Conservation (phyloP, 257 asterid genomes). For the Lycium ferocissimum region DNA sequence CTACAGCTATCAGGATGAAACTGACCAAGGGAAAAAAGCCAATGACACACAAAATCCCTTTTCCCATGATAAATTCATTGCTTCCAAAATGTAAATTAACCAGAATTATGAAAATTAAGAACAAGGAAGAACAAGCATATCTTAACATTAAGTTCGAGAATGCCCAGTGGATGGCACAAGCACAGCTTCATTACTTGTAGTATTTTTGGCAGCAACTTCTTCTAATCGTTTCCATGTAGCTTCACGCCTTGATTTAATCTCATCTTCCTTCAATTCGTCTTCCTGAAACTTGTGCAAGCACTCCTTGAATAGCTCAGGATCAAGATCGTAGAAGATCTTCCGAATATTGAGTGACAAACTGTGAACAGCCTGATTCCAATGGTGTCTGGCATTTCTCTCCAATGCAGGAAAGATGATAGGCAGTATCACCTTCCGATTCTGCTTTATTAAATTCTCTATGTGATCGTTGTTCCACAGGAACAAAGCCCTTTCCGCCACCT, state of each 20-base stretch:
- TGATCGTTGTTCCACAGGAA: slow-evolving; percentile 90
- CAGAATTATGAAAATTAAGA: not conserved
- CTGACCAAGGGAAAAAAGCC: slow-evolving; percentile 12
- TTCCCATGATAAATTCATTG: slow-evolving; percentile 17
- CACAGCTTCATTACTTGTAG: slow-evolving; percentile 60
- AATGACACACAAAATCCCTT: slow-evolving; percentile 24
- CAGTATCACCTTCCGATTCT: slow-evolving; percentile 70
- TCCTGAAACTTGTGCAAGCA: slow-evolving; percentile 76
- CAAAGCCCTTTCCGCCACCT: slow-evolving; percentile 90
- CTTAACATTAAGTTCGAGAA: slow-evolving; percentile 36
- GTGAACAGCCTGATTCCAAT: slow-evolving; percentile 89
- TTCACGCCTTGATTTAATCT: slow-evolving; percentile 59
- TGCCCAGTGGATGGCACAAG: slow-evolving; percentile 51
- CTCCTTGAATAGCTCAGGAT: slow-evolving; percentile 72
- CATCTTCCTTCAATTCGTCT: slow-evolving; percentile 63
- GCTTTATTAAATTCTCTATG: slow-evolving; percentile 71
- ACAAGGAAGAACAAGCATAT: slow-evolving; percentile 11
- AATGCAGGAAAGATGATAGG: slow-evolving; percentile 81
- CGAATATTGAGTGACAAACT: slow-evolving; percentile 71
- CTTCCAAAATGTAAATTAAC: slow-evolving; percentile 25
- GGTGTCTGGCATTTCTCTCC: slow-evolving; percentile 75
- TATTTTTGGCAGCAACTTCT: slow-evolving; percentile 58
- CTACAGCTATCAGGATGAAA: slow-evolving; percentile 20
- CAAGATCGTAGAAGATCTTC: slow-evolving; percentile 77
- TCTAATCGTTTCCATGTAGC: slow-evolving; percentile 76